These are phyloP conservation scores for Fragaria nilgerrensis DNA, from an alignment of 306 rosid species.

Conservation along the genomic window DNA sequence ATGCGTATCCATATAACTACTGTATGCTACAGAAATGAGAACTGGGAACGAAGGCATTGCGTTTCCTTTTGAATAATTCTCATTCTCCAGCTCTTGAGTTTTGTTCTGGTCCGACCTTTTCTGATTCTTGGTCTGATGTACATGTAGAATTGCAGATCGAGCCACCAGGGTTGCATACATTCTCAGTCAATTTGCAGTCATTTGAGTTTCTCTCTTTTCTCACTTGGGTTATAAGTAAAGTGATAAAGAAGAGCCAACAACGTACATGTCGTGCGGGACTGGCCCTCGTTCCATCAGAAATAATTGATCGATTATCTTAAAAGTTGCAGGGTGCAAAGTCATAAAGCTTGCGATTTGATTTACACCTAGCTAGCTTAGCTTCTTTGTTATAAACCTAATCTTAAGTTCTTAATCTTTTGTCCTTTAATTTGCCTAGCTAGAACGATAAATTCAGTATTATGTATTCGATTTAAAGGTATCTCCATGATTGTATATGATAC, in stretches of 20 bases:
- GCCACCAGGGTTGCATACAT: background rate
- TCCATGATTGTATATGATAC: background rate
- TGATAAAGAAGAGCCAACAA: background rate
- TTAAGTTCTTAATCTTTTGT: no score
- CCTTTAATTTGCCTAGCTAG: no score
- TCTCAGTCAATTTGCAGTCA: background rate
- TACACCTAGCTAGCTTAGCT: background rate
- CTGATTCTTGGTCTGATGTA: background rate
- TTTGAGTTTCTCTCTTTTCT: constrained; percentile 3
- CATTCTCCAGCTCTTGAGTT: background rate
- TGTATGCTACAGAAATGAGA: constrained; percentile 9
- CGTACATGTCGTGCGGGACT: background rate
- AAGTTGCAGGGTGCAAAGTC: background rate
- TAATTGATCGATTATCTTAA: background rate
- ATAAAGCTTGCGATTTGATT: background rate
- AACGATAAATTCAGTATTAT: no score
- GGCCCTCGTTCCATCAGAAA: background rate
- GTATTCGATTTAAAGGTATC: background rate
- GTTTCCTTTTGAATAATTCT: background rate
- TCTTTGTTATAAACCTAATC: no score
- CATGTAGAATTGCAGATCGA: background rate
- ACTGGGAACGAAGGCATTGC: background rate
- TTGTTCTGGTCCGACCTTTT: background rate
- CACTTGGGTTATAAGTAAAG: background rate
- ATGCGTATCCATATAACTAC: no score